Base-by-base conservation (phyloP, 2,329 filamentous ascomycete genomes). In the Coleophoma eucalyptorum region DNA sequence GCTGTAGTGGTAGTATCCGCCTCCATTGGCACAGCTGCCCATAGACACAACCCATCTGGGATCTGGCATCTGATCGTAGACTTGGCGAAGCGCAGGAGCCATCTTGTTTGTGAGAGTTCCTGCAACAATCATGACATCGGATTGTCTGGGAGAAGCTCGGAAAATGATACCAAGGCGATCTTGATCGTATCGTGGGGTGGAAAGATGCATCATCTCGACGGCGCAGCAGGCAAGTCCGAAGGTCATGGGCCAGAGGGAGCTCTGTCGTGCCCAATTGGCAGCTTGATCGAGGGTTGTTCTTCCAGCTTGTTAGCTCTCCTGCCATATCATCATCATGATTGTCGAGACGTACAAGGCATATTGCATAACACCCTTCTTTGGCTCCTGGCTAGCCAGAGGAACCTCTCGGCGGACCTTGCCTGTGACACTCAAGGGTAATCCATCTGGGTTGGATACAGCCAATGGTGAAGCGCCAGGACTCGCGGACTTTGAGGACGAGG, bases 71-170 rank as follows among this genome's bases (percentile, higher is more conserved):
- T 96, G 91, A 70, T 96, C 91, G 74, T 96, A 96, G 55, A 95
- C 87, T 73, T 94, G 89, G 69, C 91, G 80, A 65, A 96, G 75
- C 33, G 91, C 91, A 2, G 91, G 90, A 1, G 90, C 90, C 91
- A 96, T 96, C 78, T 96, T 96, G 79, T 96, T 96, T 61, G 90
- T 95, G 55, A 96, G 80, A 31, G 91, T 96, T 53, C 91, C 91
- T 21, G 91, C 90, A 19, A 96, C 90, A 63, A 96, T 94, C 90
- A 96, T 94, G 58, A 95, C 87, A 70, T 96, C 90, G 54, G 89
- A 89, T 71, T 95, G 90, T 57, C 90, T 86, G 1, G 90, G 90
- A 13, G 89, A 93, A 52, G 89, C 90, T 61, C 90, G 86, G 81
- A 94, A 95, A 68, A 95, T 94, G 67, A 95, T 94, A 57, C 90